A percentile compares a stretch with the other conserved stretches of the same genome.
These are phyloP conservation scores for Neocucurbitaria cava DNA, from an alignment of 2,329 filamentous ascomycete species.

Conservation along the genomic window DNA sequence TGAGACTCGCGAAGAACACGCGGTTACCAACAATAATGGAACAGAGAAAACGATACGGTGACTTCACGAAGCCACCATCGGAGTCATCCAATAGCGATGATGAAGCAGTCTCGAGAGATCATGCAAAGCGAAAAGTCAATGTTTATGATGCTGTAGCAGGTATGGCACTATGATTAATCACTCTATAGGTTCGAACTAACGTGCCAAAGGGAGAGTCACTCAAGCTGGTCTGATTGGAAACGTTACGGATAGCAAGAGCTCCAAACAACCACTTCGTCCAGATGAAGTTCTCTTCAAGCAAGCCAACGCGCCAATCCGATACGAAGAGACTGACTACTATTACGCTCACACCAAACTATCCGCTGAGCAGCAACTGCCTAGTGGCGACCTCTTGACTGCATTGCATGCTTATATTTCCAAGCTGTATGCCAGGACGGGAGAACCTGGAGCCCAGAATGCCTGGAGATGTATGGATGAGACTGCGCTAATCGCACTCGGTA, in stretches of 20 bases:
- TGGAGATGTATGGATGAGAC: slow-evolving; percentile 77
- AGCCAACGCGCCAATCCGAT: slow-evolving; percentile 69
- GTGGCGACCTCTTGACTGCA: slow-evolving; percentile 72
- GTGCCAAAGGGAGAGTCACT: slow-evolving; percentile 17
- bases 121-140: slow-evolving; percentile 55
- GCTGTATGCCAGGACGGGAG: slow-evolving; percentile 61
- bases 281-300: slow-evolving; percentile 75
- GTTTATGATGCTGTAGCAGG: slow-evolving; percentile 78
- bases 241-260: slow-evolving; percentile 48
- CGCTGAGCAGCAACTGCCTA: slow-evolving; percentile 63
- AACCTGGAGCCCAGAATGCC: slow-evolving; percentile 36
- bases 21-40: slow-evolving; percentile 10
- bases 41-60: slow-evolving; percentile 4
- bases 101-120: slow-evolving; percentile 1
- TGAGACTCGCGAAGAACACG: slow-evolving; percentile 5
- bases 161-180: slow-evolving; percentile 34
- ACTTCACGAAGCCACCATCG: slow-evolving; percentile 10
- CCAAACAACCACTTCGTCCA: slow-evolving; percentile 61
- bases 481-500: slow-evolving; percentile 75
- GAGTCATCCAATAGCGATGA: slow-evolving; percentile 20
- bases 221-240: slow-evolving; percentile 50
- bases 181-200: background rate
- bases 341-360: slow-evolving; percentile 67
- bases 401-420: slow-evolving; percentile 72
- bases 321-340: slow-evolving; percentile 75